These are phyloP conservation scores for Euphorbia celastroides DNA, from an alignment of 441 rosid genomes.

Conservation along the genomic window DNA sequence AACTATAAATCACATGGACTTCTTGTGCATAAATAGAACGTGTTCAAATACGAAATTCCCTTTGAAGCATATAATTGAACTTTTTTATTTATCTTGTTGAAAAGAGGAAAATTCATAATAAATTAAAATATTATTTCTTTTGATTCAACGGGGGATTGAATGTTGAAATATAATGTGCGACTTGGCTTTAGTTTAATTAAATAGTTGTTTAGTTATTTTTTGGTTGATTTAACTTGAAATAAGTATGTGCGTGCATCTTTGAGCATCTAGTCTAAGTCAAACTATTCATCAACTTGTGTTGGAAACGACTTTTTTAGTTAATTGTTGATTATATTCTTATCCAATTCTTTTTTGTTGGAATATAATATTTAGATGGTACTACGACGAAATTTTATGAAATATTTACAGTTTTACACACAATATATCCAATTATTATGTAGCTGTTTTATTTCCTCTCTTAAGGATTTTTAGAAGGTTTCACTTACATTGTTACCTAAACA, in stretches of 20 bases:
- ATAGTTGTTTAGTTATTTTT: background rate
- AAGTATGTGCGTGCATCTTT: conserved; percentile 19
- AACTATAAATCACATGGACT: background rate
- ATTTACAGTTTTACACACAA: too few species aligned
- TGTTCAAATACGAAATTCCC: background rate
- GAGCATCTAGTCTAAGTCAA: background rate
- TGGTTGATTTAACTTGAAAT: conserved; percentile 2
- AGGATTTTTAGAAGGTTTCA: too few species aligned
- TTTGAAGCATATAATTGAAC: background rate
- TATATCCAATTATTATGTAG: too few species aligned
- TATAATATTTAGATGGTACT: too few species aligned
- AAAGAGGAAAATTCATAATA: background rate
- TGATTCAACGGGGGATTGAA: background rate
- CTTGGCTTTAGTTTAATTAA: background rate
- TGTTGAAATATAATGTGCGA: background rate
- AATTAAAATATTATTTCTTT: background rate
- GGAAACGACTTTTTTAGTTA: conserved; percentile 12
- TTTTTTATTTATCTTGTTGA: background rate
- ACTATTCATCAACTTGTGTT: background rate
- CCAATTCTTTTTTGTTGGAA: background rate
- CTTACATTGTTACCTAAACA: too few species aligned
- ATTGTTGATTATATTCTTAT: conserved; percentile 6
- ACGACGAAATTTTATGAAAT: too few species aligned
- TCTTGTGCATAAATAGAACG: conserved; percentile 5
- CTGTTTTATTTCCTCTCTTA: too few species aligned